Evolutionary conservation across 768 basidiomycete genomes (phyloP), one percentile per base, ranked within the genome.

Genomic region (Boletus huronensis): DNA sequence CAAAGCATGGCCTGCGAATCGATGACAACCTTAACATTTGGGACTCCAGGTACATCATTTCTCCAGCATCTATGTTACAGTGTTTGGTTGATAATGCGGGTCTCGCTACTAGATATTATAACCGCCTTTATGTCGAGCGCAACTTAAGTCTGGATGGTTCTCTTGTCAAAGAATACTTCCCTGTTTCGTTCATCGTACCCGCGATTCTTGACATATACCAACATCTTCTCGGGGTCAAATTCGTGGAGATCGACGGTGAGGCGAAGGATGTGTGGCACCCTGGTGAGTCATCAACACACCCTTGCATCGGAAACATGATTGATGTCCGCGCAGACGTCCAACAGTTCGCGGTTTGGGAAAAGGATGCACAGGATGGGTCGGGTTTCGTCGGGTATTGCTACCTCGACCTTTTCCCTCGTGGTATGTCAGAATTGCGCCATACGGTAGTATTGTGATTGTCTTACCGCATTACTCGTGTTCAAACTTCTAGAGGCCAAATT

Each of bases 91-190:
- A 50, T 39, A 16, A 28, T 10, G 6, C 9, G 35, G 28, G 5
- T 42, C 23, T 13, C 3, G n/a, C 16, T 19, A 5, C 25, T 21
- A 75, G 63, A 52, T 68, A 69, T 44, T 69, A 66, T 47, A 52
- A 45, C 17, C 62, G 64, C 19, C 46, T 69, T 21, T 86, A 74
- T 64, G 74, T 85, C 52, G 86, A 92, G 68, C 74, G 78, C 62
- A 75, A 76, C 17, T 76, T 92, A 16, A 77, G 79, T 38, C 76
- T 91, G 32, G 89, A 93, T 61, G 85, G 88, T 57, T 79, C 80
- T 55, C 72, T 85, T 13, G 82, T 93, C 58, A 91, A 93, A 71
- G 87, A 93, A 67, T 90, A 93, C 69, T 93, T 94, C 79, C 90
- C 90, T 1, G 92, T 93, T 6, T 76, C 82, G 2, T 80, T 85